Base-by-base conservation (phyloP, 768 basidiomycete species). In the Cystobasidium ongulense region DNA sequence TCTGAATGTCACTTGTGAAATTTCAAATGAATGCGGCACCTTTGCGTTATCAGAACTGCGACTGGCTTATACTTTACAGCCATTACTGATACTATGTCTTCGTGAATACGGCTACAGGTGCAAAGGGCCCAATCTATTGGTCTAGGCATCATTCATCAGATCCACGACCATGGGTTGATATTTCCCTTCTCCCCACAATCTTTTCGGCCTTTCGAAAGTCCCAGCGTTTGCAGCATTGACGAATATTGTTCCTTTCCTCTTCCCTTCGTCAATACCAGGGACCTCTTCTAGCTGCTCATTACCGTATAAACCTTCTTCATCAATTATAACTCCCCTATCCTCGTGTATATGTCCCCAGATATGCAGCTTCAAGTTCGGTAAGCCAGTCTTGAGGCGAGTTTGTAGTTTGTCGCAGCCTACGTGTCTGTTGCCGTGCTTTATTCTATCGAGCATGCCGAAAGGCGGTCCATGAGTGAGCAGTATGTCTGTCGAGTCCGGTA, bases 381-480 rank as follows among this genome's bases (percentile, higher is more conserved):
- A 35, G 4, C 57, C 57, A 11, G 77, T 76, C 82, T 82, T 82
- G 0, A 84, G 52, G 0, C 78, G 80, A 0, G 54, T 74, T 31
- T 83, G 76, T 29, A 85, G 81, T 3, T 76, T 80, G 0, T 68
- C 50, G 63, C 84, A 84, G 0, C 83, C 84, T 13, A 65, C 54
- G 4, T 67, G 36, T 4, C 73, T 64, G 29, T 52, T 38, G 27
- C 46, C 65, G 39, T 27, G 54, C 11, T 23, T 31, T 7, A 71
- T 54, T 17, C 65, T 53, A 54, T 83, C 83, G 18, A 81, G 77
- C 75, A 84, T 83, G 2, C 75, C 75, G 27, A 76, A 52, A 0
- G 83, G 84, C 0, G 84, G 84, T 0, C 84, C 83, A 52, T 84
- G 84, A 0, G 84, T 84, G 50, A 84, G 75, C 33, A 85, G 81